Evolutionary conservation across 192 early-diverging fungal species (phyloP), one percentile per base, ranked within the genome.

Genomic region (Phlyctochytrium arcticum): DNA sequence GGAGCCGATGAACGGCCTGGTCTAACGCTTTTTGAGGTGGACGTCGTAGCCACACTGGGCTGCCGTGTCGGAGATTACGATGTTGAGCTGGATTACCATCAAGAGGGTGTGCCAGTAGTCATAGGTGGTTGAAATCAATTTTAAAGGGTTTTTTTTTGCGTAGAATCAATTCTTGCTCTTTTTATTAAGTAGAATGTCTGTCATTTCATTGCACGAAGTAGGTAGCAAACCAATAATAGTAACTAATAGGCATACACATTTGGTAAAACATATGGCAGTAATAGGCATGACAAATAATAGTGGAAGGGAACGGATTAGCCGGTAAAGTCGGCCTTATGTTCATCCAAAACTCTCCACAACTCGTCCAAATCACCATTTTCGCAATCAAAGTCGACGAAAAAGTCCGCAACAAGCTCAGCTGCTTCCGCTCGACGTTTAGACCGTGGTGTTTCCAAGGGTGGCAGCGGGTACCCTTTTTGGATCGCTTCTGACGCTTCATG

Each of bases 41-140:
- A 66, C 2, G 64, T 66, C n/a, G 64, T 57, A 48, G 47, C 36
- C 54, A 66, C 64, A 12, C 21, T 66, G 5, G 64, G 64, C 15
- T 66, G 64, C 29, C 34, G 24, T 23, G 64, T 66, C 6, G 64
- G 64, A 44, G 37, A 66, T 15, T 66, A 66, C 44, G 27, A 19
- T 12, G 54, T 57, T 6, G 64, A 48, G 3, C 15, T 66, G 5
- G 64, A 66, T 57, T 66, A 66, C 31, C 21, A 42, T 7, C 64
- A 66, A 39, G 54, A 55, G 47, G 54, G 54, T 17, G 64, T 66
- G 29, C 64, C 64, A n/a, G 64, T 66, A 12, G 64, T 51, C 8
- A n/a, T 66, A 19, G 39, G 39, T 19, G 39, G 39, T 12, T 44
- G 2, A 44, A n/a, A n/a, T n/a, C n/a, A n/a, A n/a, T n/a, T n/a